Evolutionary conservation across 2,329 filamentous ascomycete species (phyloP), one percentile per base, ranked within the genome.

Genomic region (Cladosporium austrohemisphaericum): DNA sequence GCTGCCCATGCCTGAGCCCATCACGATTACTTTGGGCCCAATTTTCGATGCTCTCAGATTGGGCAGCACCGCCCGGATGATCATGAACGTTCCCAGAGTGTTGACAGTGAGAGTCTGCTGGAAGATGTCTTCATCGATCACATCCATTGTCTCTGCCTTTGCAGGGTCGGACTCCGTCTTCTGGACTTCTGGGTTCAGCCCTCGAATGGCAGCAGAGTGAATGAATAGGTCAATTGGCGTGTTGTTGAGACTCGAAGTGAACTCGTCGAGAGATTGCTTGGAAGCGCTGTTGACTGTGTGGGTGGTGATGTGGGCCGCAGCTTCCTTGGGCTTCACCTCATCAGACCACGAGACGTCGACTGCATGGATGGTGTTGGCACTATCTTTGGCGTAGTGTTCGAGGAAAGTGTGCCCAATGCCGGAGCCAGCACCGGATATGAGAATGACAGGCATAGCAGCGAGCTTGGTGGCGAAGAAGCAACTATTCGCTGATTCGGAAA

Each of bases 371-470:
- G 46, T 49, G 29, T 41, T 41, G 29, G 37, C 10, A 31, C 28
- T 35, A 14, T 41, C 37, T 36, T 49, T 49, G 37, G 22, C 37
- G 29, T 49, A 49, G 16, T 49, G 46, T n/a, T 49, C 46, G 7
- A 49, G 29, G n/a, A 49, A 49, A 9, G 26, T 49, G 19, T 43
- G 29, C 13, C 46, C 46, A 43, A 49, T 49, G 25, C 46, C 46
- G 29, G 37, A 41, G 22, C 46, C 46, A 20, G 37, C 46, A 9
- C 46, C 46, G 25, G 36, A 41, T 5, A 49, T 49, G 4, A 41
- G 20, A 16, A 49, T 49, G 22, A 36, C 32, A 33, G 46, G 46
- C 46, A 49, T 49, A 10, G 28, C 36, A 25, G 22, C 13, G 11
- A 18, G 4, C 9, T 35, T 14, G 3, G 25, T 26, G 25, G 6